Conservation (phyloP, 768 basidiomycete genomes). For the Boletus barrowsii region DNA sequence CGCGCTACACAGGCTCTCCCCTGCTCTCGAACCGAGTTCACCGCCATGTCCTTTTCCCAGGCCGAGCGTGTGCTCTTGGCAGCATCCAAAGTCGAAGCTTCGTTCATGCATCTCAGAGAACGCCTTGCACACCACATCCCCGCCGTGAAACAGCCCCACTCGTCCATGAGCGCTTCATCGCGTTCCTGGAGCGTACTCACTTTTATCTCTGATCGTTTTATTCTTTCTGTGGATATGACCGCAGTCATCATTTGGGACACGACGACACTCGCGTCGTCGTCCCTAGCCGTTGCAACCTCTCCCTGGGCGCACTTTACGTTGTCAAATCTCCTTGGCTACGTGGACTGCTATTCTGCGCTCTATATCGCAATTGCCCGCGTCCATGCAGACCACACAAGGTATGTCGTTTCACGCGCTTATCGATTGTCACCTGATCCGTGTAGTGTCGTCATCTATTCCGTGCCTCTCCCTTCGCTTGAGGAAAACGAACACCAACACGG, state of each 20-base stretch:
- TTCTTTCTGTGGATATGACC: slow-evolving; percentile 15
- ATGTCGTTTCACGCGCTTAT: background rate
- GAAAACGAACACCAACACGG: background rate
- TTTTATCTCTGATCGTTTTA: slow-evolving; percentile 21
- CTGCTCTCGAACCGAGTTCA: slow-evolving; percentile 11
- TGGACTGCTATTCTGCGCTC: slow-evolving; percentile 7
- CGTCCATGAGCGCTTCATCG: background rate
- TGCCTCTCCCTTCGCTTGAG: slow-evolving; percentile 4
- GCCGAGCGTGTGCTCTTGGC: slow-evolving; percentile 14
- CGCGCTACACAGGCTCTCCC: slow-evolving; percentile 14
- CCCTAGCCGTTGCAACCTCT: background rate
- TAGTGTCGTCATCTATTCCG: slow-evolving; percentile 14
- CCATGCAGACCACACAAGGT: slow-evolving; percentile 10
- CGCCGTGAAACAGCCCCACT: background rate
- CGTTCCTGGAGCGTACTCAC: slow-evolving; percentile 9
- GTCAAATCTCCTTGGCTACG: slow-evolving; percentile 4
- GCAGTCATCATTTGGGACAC: slow-evolving; percentile 18
- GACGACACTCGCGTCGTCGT: background rate
- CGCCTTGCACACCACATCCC: background rate
- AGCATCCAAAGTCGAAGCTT: slow-evolving; percentile 13
- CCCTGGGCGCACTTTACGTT: slow-evolving; percentile 13
- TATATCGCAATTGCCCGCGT: slow-evolving; percentile 11
- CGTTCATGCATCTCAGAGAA: slow-evolving; percentile 16
- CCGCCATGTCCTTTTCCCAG: slow-evolving; percentile 5
- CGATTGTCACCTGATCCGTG: background rate